A percentile compares a stretch with the other conserved stretches of the same genome.
Evolutionary conservation across 2,329 filamentous ascomycete genomes (phyloP).

Genomic region (Shiraia sp.): DNA sequence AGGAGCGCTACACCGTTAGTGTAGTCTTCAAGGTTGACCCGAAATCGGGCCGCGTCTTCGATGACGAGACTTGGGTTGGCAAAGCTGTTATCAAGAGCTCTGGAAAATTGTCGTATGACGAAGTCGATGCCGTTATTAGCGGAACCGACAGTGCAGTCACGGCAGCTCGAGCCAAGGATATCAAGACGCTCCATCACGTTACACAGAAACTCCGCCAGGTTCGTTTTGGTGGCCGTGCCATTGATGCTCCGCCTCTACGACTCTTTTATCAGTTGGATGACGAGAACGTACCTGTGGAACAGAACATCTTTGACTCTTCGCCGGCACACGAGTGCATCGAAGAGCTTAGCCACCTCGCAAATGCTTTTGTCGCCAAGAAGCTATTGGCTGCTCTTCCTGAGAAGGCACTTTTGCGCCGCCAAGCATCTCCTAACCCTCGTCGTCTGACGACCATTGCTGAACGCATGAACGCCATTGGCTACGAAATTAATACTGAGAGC

Average conservation of each 20-base stretch:
- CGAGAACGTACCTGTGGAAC: constrained; percentile 94
- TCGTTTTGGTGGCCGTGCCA: constrained; percentile 77
- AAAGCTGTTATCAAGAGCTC: constrained; percentile 91
- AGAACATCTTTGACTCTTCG: constrained; percentile 93
- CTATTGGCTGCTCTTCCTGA: constrained; percentile 79
- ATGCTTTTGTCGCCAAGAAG: constrained; percentile 85
- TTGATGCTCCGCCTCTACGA: constrained; percentile 81
- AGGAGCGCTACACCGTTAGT: constrained; percentile 89
- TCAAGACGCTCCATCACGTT: constrained; percentile 78
- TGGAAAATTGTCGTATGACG: constrained; percentile 80
- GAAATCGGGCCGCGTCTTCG: constrained; percentile 74
- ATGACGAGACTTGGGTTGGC: constrained; percentile 91
- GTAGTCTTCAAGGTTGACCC: constrained; percentile 91
- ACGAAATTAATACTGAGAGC: constrained; percentile 85
- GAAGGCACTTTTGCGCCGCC: constrained; percentile 88
- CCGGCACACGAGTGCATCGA: constrained; percentile 90
- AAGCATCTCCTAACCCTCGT: constrained; percentile 81
- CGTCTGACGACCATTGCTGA: constrained; percentile 90
- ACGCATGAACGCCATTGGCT: constrained; percentile 88
- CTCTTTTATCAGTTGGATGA: constrained; percentile 94
- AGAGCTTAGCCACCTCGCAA: constrained; percentile 92
- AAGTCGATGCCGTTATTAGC: constrained; percentile 81
- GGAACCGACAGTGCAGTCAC: constrained; percentile 68
- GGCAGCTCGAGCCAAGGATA: constrained; percentile 71
- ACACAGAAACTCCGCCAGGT: constrained; percentile 89